Conservation (phyloP, 768 basidiomycete genomes). For the Grammothele lineata region DNA sequence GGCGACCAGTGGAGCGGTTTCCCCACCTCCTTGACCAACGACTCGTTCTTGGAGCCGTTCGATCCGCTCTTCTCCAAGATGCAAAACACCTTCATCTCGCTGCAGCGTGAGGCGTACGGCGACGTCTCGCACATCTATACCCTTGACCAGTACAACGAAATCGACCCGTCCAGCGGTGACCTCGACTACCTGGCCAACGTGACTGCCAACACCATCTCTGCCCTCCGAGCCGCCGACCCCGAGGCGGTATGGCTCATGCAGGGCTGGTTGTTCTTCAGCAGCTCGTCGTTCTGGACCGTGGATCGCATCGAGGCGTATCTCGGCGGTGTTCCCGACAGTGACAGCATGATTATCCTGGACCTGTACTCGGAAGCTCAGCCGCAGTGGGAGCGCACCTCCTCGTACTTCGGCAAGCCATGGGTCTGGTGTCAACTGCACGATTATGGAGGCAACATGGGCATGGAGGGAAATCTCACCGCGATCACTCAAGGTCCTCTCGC, state of each 20-base stretch:
- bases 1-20: constrained; percentile 35
- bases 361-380: constrained; percentile 37
- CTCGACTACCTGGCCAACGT: constrained; percentile 30
- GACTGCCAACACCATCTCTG: constrained; percentile 31
- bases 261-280: constrained; percentile 38
- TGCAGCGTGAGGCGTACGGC: constrained; percentile 35
- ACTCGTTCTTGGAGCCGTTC: constrained; percentile 37
- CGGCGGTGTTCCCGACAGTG: constrained; percentile 31
- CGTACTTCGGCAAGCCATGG: constrained; percentile 38
- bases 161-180: constrained; percentile 32
- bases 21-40: constrained; percentile 29
- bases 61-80: constrained; percentile 34
- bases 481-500: constrained; percentile 29
- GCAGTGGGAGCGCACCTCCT: constrained; percentile 37
- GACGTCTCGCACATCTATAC: constrained; percentile 38
- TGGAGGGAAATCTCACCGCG: constrained; percentile 34
- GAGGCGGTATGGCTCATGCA: constrained; percentile 40
- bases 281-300: constrained; percentile 34
- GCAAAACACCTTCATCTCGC: constrained; percentile 35
- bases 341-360: constrained; percentile 39
- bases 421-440: constrained; percentile 40
- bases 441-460: constrained; percentile 35
- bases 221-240: constrained; percentile 35
- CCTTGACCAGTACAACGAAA: constrained; percentile 44
- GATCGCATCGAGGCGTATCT: constrained; percentile 38